phyloP scores from a whole-genome alignment of 73 alveolate genomes.

The Paramecium sonneborni region DNA sequence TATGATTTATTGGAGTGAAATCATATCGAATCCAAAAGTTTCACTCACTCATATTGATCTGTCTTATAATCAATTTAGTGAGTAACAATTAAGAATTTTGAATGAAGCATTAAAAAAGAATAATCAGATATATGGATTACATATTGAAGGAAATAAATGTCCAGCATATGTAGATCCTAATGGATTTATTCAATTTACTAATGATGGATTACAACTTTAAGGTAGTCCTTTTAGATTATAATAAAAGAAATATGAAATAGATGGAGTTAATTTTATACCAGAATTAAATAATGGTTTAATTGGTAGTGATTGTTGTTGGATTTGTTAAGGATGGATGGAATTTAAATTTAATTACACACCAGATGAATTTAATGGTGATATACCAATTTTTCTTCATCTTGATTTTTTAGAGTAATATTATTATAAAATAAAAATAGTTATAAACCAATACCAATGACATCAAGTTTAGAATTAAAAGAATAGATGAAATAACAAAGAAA shows the following conservation, averaged over 20 bases:
- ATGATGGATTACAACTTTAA: not conserved
- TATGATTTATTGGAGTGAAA: not conserved
- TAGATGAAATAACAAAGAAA: not conserved
- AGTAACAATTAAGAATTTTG: not conserved
- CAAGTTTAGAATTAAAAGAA: conserved; percentile 3
- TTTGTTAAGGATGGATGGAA: conserved; percentile 52
- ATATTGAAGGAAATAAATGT: conserved; percentile 51
- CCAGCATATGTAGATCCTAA: conserved; percentile 48
- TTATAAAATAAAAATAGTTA: not conserved
- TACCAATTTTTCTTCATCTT: conserved; percentile 9
- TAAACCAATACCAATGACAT: conserved; percentile 44
- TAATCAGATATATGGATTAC: conserved; percentile 35
- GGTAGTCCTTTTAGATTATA: not conserved
- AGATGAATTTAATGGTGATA: not conserved
- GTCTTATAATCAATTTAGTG: conserved; percentile 52
- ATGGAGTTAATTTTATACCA: conserved; percentile 23
- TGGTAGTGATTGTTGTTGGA: conserved; percentile 59
- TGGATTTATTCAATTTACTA: conserved; percentile 27
- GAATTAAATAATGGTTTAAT: not conserved
- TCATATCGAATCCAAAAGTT: not conserved
- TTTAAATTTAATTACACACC: conserved; percentile 6
- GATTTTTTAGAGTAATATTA: not conserved
- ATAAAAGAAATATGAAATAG: conserved; percentile 11
- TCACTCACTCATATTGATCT: conserved; percentile 19
- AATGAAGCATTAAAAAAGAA: not conserved